Conservation (phyloP, 1,284 basidiomycete genomes). For the Cutaneotrichosporon cavernicola region DNA sequence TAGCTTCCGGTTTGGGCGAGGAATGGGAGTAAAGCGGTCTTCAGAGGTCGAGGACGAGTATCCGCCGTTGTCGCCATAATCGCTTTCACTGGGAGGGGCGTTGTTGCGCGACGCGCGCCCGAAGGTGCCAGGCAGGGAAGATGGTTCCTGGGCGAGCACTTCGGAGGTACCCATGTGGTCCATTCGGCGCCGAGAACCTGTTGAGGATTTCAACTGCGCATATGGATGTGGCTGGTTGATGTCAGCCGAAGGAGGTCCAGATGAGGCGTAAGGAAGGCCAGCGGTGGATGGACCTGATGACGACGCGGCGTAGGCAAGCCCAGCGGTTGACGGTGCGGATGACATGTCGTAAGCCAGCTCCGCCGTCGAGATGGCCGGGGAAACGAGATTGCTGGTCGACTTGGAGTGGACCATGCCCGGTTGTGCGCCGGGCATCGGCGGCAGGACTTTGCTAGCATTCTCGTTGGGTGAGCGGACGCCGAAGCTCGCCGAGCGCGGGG, state of each 20-base stretch:
- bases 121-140: neutral
- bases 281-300: neutral
- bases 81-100: neutral
- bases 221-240: neutral
- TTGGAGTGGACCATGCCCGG: neutral
- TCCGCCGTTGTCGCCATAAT: constrained; percentile 4
- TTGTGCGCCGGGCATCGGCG: neutral
- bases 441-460: neutral
- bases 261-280: neutral
- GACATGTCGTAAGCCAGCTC: neutral
- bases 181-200: neutral
- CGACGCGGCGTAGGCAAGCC: neutral
- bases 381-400: neutral
- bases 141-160: constrained; percentile 3
- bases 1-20: neutral
- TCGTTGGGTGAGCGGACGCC: neutral
- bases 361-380: neutral
- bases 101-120: neutral
- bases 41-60: neutral
- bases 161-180: neutral
- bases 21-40: constrained; percentile 11
- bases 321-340: neutral
- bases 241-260: neutral
- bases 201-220: neutral
- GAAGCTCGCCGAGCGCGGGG: neutral